phyloP scores from a whole-genome alignment of 78 protist species.

The Ministeria vibrans region DNA sequence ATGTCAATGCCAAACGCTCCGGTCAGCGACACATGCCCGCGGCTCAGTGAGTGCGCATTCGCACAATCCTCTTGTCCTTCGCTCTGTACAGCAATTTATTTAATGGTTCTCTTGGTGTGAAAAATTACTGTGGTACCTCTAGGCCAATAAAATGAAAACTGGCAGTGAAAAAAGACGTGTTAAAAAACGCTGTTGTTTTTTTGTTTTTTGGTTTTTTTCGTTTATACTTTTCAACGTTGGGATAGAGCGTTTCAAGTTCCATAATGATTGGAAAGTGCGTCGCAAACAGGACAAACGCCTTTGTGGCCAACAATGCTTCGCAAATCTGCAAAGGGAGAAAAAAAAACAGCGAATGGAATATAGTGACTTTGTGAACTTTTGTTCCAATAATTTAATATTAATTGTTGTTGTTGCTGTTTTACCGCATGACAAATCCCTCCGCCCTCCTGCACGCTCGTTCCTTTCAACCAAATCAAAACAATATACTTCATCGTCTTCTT shows the following conservation, averaged over 20 bases:
- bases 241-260: background rate
- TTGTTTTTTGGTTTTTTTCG: too few species aligned
- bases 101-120: too few species aligned
- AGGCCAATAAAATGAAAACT: too few species aligned
- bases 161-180: too few species aligned
- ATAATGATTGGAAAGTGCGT: background rate
- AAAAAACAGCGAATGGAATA: background rate
- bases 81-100: too few species aligned
- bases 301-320: background rate
- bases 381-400: background rate
- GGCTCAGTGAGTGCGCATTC: too few species aligned
- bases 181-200: too few species aligned
- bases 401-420: background rate
- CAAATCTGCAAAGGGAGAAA: background rate
- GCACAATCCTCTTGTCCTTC: too few species aligned
- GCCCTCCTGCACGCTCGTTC: background rate
- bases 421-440: background rate
- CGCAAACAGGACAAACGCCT: conserved; percentile 6
- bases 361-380: background rate
- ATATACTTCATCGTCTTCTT: background rate
- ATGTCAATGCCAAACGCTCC: too few species aligned
- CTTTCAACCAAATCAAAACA: background rate
- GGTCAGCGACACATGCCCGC: too few species aligned
- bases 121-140: too few species aligned
- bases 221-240: background rate